Conservation (phyloP, 371 early-diverging fungal species). For the Mucor ambiguus region DNA sequence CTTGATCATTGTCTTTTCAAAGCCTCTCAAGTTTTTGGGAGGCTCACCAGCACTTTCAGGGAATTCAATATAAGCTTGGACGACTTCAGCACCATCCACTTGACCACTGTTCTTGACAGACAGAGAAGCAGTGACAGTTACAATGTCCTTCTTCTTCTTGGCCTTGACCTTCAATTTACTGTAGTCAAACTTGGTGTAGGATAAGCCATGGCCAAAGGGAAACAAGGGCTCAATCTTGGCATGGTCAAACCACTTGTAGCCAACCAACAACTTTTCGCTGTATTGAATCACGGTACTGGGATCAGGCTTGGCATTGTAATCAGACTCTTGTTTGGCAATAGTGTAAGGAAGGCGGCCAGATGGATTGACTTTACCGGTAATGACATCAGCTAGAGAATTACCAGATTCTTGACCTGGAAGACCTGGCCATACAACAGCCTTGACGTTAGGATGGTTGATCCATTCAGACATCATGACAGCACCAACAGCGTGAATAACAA, state of each 20-base stretch:
- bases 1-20: conserved; percentile 43
- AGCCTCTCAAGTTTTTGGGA: conserved; percentile 56
- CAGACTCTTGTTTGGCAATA: conserved; percentile 41
- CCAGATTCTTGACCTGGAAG: conserved; percentile 65
- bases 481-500: conserved; percentile 62
- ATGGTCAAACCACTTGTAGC: conserved; percentile 58
- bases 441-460: conserved; percentile 59
- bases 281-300: conserved; percentile 33
- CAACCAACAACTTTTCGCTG: conserved; percentile 56
- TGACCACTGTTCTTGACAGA: conserved; percentile 53
- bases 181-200: conserved; percentile 64
- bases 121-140: conserved; percentile 34
- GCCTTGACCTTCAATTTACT: conserved; percentile 26
- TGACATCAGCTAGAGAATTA: conserved; percentile 59
- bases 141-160: conserved; percentile 1
- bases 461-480: conserved; percentile 58
- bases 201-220: conserved; percentile 65
- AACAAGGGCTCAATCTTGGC: conserved; percentile 51
- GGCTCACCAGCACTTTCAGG: conserved; percentile 51
- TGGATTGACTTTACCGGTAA: conserved; percentile 65
- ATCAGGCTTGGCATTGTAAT: conserved; percentile 36
- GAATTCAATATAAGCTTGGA: conserved; percentile 58
- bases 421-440: conserved; percentile 56
- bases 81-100: conserved; percentile 59
- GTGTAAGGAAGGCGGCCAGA: conserved; percentile 66